Base-by-base conservation (phyloP, 192 early-diverging fungal species). In the Pecoramyces ruminantium region DNA sequence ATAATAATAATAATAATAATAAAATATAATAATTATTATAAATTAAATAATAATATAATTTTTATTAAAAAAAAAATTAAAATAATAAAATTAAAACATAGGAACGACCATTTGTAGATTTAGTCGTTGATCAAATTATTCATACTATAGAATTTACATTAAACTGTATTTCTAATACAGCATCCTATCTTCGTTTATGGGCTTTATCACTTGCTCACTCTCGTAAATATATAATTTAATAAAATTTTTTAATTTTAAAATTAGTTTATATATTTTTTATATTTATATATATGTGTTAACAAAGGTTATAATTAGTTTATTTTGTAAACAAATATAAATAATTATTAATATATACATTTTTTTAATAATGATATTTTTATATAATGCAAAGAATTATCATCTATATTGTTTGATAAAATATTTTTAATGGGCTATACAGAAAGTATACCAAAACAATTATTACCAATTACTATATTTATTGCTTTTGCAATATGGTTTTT, bases 81-180 rank as follows among this genome's bases (percentile, higher is more conserved):
- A 51, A 21, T n/a, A n/a, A n/a, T n/a, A n/a, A n/a, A n/a, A n/a
- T n/a, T n/a, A n/a, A n/a, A n/a, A n/a, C n/a, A n/a, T 51, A 51
- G 42, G 42, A 51, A 51, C 42, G 42, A 4, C 42, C 42, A 51
- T 51, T 51, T 51, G 42, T 21, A 40, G 98, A 98, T 81, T 89
- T 93, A 80, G 93, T 98, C 93, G 96, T 99, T 83, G 94, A 98
- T 88, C 96, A 97, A 86, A 88, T 92, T 29, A 99, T 99, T 83
- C 98, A 99, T 85, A 98, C 97, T 13, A 98, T 99, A 83, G 98
- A 99, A 86, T 99, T 97, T 86, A 95, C 94, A 83, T 90, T 99
- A 78, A 91, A 92, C 79, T 95, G 94, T 38, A 96, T 99, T 80
- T 99, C 98, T 78, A 97, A 99, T 88, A 99, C 98, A 25, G 98